These are phyloP conservation scores for Zygosaccharomyces bailii DNA, from an alignment of 805 yeast species.

Conservation along the genomic window DNA sequence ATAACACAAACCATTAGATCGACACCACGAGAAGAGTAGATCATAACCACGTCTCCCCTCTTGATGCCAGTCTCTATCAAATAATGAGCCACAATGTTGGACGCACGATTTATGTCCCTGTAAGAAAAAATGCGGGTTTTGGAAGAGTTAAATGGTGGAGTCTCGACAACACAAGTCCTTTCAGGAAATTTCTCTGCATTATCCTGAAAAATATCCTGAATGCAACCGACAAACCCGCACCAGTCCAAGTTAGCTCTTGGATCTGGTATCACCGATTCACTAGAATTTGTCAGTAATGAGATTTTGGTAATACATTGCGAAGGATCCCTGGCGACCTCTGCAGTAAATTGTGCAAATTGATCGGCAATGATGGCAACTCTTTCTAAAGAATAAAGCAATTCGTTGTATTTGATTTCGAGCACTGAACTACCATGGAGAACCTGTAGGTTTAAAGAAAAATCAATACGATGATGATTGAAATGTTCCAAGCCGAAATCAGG, in stretches of 20 bases:
- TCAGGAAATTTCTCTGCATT: constrained; percentile 86
- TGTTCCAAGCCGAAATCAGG: constrained; percentile 39
- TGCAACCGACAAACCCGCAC: constrained; percentile 89
- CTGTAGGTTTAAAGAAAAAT: constrained; percentile 41
- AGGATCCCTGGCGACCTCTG: constrained; percentile 38
- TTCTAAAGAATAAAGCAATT: constrained; percentile 64
- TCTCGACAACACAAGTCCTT: constrained; percentile 88
- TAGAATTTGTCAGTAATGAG: constrained; percentile 66
- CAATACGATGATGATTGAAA: constrained; percentile 40
- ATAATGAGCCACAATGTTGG: constrained; percentile 89
- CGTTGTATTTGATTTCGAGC: constrained; percentile 53
- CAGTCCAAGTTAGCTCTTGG: constrained; percentile 87
- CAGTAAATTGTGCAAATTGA: constrained; percentile 59
- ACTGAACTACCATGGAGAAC: constrained; percentile 13
- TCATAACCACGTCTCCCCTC: constrained; percentile 95
- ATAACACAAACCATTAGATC: constrained; percentile 94
- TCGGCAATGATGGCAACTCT: constrained; percentile 69
- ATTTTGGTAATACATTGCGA: constrained; percentile 53
- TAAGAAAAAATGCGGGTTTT: constrained; percentile 75
- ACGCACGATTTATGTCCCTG: constrained; percentile 84
- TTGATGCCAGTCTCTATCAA: constrained; percentile 75
- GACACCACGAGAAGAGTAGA: constrained; percentile 96
- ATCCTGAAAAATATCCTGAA: constrained; percentile 88
- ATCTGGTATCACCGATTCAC: constrained; percentile 65
- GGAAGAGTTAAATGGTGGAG: constrained; percentile 55